Percentiles rank a stretch among this genome's conserved stretches.
phyloP scores from a whole-genome alignment of 2,329 filamentous ascomycete species.

The Neofusicoccum cordaticola region DNA sequence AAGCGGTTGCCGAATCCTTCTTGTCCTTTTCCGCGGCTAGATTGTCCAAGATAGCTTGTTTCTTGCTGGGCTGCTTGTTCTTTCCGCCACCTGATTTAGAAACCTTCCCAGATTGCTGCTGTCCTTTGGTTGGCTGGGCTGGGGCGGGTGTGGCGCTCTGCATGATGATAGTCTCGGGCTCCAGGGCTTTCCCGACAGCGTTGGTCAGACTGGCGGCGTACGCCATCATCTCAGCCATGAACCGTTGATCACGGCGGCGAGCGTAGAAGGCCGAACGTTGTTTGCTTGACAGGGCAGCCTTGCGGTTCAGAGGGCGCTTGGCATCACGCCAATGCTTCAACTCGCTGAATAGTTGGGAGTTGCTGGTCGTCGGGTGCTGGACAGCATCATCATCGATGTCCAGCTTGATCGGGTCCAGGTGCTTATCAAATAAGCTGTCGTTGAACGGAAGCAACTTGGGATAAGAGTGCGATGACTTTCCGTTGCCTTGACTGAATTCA shows the following conservation, averaged over 20 bases:
- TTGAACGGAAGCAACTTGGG: slow-evolving; percentile 45
- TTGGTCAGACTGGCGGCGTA: slow-evolving; percentile 71
- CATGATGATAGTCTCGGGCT: slow-evolving; percentile 63
- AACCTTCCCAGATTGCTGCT: not conserved
- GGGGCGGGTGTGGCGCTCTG: slow-evolving; percentile 6
- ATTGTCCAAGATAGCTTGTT: slow-evolving; percentile 44
- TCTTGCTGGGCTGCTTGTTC: slow-evolving; percentile 21
- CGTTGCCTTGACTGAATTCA: not conserved
- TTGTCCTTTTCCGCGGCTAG: slow-evolving; percentile 42
- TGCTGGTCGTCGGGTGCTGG: slow-evolving; percentile 24
- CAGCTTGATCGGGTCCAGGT: slow-evolving; percentile 45
- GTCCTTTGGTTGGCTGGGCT: not conserved
- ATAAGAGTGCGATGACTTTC: not conserved
- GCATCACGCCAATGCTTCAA: slow-evolving; percentile 63
- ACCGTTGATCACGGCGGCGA: slow-evolving; percentile 57
- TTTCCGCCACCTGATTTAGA: not conserved
- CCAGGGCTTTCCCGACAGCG: slow-evolving; percentile 58
- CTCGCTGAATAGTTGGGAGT: slow-evolving; percentile 46
- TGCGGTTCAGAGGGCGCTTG: slow-evolving; percentile 50
- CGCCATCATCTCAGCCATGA: slow-evolving; percentile 64
- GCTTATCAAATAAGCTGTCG: slow-evolving; percentile 47
- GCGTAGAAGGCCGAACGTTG: slow-evolving; percentile 37
- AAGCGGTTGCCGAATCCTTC: slow-evolving; percentile 41
- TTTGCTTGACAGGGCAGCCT: slow-evolving; percentile 30
- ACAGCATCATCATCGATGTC: slow-evolving; percentile 32